A percentile compares a stretch with the other conserved stretches of the same genome.
Conservation (phyloP, 1,284 basidiomycete species). For the Ganoderma boninense region DNA sequence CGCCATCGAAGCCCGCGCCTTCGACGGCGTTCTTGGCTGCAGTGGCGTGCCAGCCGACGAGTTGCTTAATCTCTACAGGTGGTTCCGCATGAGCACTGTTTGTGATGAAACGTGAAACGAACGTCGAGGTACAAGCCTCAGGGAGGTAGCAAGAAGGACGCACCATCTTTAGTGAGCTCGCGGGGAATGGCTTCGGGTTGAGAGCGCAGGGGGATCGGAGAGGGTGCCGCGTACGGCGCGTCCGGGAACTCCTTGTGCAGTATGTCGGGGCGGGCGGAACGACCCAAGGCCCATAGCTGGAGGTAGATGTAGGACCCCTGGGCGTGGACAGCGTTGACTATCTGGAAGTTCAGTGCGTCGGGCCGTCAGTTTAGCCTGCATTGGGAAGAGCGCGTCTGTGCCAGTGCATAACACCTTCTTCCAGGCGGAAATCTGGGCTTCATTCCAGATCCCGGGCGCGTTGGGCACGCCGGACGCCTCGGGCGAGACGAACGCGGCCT, state of each 20-base stretch:
- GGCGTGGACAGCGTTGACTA: conserved; percentile 11
- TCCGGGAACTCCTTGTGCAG: conserved; percentile 33
- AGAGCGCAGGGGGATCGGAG: conserved; percentile 41
- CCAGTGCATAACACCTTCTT: conserved; percentile 44
- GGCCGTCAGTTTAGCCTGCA: too few species aligned
- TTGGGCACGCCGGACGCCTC: conserved; percentile 46
- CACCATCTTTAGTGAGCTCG: conserved; percentile 26
- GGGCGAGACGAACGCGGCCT: conserved; percentile 53
- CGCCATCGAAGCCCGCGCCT: conserved; percentile 56
- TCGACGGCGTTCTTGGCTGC: conserved; percentile 53
- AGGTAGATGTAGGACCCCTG: conserved; percentile 43
- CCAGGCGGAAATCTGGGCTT: conserved; percentile 56
- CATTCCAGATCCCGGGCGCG: conserved; percentile 53
- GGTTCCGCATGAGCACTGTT: too few species aligned
- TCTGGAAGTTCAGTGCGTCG: not conserved
- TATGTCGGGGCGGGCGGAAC: conserved; percentile 43
- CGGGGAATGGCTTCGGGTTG: conserved; percentile 24
- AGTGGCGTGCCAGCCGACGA: conserved; percentile 35
- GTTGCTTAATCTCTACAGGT: too few species aligned
- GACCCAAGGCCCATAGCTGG: conserved; percentile 58
- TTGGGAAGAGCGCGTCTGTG: too few species aligned
- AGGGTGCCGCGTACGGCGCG: conserved; percentile 45
- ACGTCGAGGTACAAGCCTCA: too few species aligned
- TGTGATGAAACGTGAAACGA: too few species aligned
- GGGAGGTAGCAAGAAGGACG: not conserved